phyloP scores from a whole-genome alignment of 2,329 filamentous ascomycete genomes.

The Endoconidiophora laricicola region DNA sequence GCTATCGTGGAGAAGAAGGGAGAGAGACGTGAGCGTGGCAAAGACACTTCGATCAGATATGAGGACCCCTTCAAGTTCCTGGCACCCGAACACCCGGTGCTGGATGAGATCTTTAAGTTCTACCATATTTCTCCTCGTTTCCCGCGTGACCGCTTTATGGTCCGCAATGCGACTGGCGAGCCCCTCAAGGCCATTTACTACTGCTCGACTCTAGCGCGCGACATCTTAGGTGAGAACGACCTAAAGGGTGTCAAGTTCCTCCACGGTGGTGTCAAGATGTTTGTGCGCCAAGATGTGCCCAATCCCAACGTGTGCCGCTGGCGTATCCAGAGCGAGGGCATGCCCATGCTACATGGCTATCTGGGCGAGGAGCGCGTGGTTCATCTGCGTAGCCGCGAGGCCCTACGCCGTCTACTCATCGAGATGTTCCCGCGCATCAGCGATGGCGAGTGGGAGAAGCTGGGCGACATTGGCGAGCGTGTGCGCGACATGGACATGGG shows the following conservation, averaged over 20 bases:
- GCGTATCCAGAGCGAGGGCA: constrained; percentile 89
- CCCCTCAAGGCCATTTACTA: constrained; percentile 96
- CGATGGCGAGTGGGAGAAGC: constrained; percentile 53
- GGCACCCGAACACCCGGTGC: constrained; percentile 53
- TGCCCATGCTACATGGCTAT: constrained; percentile 82
- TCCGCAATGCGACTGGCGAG: constrained; percentile 77
- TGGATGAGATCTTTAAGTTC: constrained; percentile 63
- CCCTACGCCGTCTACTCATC: constrained; percentile 64
- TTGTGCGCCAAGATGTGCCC: constrained; percentile 91
- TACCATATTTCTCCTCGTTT: constrained; percentile 75
- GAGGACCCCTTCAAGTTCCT: constrained; percentile 97
- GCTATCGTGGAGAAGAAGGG: constrained; percentile 4
- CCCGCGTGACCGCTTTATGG: constrained; percentile 83
- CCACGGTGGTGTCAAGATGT: constrained; percentile 96
- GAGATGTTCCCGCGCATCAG: constrained; percentile 94
- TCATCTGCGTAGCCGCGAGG: constrained; percentile 57
- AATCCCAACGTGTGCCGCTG: constrained; percentile 75
- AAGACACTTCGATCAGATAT: constrained; percentile 28
- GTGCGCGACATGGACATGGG: constrained; percentile 71
- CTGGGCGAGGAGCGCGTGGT: constrained; percentile 65
- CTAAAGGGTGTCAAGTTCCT: constrained; percentile 87
- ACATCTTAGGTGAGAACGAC: constrained; percentile 77
- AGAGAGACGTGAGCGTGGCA: constrained; percentile 15
- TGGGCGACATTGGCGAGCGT: constrained; percentile 77
- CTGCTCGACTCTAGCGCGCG: constrained; percentile 66